These are phyloP conservation scores for Kazachstania bromeliacearum DNA, from an alignment of 805 yeast species.

Conservation along the genomic window DNA sequence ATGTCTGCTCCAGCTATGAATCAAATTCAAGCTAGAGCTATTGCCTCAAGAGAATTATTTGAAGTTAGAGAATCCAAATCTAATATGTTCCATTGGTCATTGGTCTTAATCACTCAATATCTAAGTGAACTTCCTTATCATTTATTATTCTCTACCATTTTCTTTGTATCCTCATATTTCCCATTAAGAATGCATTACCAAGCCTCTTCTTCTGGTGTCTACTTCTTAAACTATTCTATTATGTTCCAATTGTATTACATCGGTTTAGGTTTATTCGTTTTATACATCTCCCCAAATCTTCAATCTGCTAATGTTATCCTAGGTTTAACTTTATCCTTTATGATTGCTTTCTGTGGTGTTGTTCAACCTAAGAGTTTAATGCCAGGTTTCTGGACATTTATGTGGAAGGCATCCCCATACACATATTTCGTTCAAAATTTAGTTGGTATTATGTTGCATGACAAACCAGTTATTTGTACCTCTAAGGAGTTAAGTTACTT, in stretches of 20 bases:
- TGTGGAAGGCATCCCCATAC: constrained; percentile 35
- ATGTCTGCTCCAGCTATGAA: constrained; percentile 34
- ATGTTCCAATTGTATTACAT: constrained; percentile 40
- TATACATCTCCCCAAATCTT: constrained; percentile 16
- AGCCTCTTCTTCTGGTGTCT: constrained; percentile 38
- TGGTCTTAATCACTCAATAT: constrained; percentile 30
- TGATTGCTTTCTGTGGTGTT: constrained; percentile 33
- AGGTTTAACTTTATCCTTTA: constrained; percentile 21
- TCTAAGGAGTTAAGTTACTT: constrained; percentile 15
- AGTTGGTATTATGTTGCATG: constrained; percentile 41
- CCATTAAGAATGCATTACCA: constrained; percentile 29
- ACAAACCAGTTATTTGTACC: constrained; percentile 36
- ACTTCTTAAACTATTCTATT: constrained; percentile 34
- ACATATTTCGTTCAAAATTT: constrained; percentile 38
- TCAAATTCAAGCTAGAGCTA: constrained; percentile 32
- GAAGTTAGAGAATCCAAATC: constrained; percentile 36
- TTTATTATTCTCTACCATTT: constrained; percentile 23
- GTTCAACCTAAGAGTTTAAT: constrained; percentile 31
- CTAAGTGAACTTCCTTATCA: constrained; percentile 32
- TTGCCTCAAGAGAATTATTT: constrained; percentile 31
- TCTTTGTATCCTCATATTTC: constrained; percentile 34
- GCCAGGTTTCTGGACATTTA: constrained; percentile 37
- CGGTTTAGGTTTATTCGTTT: constrained; percentile 32
- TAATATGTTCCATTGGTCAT: constrained; percentile 34
- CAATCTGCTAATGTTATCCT: constrained; percentile 25